Base-by-base conservation (phyloP, 1,284 basidiomycete species). In the Boletus nobilissimus region DNA sequence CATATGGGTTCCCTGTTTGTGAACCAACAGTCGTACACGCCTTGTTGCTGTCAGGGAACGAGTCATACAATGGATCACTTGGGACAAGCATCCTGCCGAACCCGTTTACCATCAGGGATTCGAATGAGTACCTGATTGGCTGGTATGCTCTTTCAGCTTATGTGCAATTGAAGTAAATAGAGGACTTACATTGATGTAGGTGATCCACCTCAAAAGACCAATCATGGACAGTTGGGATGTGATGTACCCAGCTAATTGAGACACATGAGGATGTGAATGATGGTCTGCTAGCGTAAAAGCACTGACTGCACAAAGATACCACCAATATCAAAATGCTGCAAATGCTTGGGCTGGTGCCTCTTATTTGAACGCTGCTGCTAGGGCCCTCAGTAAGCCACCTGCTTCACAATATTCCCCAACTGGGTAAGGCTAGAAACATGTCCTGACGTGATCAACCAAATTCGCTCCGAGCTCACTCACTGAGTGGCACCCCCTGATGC, bases 201-300 rank as follows among this genome's bases (percentile, higher is more conserved):
- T 90, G 57, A 94, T 90, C 93, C 94, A 94, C 34, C 88, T 87
- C 74, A 94, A 84, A 6, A 91, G 92, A 19, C 90, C 91, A 29
- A 92, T 91, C 91, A 94, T 94, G 39, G 87, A 88, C 2, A 90
- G 89, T 81, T 90, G 88, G 1, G 90, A 90, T 77, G 91, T 89
- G 5, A 86, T 82, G 70, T 89, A 91, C 22, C 90, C 88, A 75
- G 79, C 74, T 84, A 62, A 69, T 65, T 24, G 32, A 32, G 68
- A 60, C 26, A 10, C 4, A 22, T 77, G n/a, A 84, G 74, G 7
- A 66, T 29, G 34, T 51, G 26, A 7, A 16, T 7, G 10, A 11
- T 11, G 6, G 14, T 22, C 32, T 57, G 32, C 3, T 16, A 36
- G 14, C 14, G 5, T 3, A 24, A 22, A 64, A 32, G 9, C 9